A percentile compares a stretch with the other conserved stretches of the same genome.
These are phyloP conservation scores for Ophiostoma populinum DNA, from an alignment of 2,329 filamentous ascomycete genomes.

Conservation along the genomic window DNA sequence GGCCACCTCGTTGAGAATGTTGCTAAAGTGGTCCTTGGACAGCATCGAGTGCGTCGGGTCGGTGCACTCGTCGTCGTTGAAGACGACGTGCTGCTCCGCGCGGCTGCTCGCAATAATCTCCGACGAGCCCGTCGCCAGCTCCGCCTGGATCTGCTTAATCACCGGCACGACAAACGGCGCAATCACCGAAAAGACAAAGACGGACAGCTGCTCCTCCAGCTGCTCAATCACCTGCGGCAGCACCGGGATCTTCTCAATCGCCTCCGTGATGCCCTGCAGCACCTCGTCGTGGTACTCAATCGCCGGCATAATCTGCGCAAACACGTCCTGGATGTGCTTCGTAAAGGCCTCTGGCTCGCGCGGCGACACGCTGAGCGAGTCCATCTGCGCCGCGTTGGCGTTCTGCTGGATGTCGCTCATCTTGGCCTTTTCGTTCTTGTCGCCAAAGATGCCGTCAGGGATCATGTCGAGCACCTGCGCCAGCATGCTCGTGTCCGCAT, in stretches of 20 bases:
- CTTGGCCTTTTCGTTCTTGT: constrained; percentile 55
- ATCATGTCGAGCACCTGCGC: constrained; percentile 69
- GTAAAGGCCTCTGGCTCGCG: constrained; percentile 74
- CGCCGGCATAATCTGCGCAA: constrained; percentile 69
- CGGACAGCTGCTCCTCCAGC: constrained; percentile 68
- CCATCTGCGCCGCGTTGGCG: constrained; percentile 56
- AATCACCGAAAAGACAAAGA: constrained; percentile 83
- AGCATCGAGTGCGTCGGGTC: constrained; percentile 93
- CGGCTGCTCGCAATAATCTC: constrained; percentile 77
- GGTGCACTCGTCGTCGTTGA: constrained; percentile 55
- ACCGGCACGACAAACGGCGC: constrained; percentile 78
- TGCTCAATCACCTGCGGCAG: constrained; percentile 74
- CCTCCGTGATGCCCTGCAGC: constrained; percentile 59
- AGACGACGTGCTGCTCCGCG: constrained; percentile 73
- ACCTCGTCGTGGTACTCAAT: constrained; percentile 84
- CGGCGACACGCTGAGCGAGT: constrained; percentile 57
- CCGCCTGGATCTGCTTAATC: constrained; percentile 70
- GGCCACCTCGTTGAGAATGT: constrained; percentile 73
- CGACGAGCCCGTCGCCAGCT: constrained; percentile 69
- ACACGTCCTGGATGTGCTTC: constrained; percentile 53
- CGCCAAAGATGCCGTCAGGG: constrained; percentile 63
- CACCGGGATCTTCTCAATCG: constrained; percentile 72
- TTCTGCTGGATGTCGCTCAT: constrained; percentile 67
- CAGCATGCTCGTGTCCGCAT: constrained; percentile 54
- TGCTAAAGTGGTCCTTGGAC: constrained; percentile 89